Evolutionary conservation across 352 stramenopile genomes (phyloP).

Genomic region (Phytophthora megakarya): DNA sequence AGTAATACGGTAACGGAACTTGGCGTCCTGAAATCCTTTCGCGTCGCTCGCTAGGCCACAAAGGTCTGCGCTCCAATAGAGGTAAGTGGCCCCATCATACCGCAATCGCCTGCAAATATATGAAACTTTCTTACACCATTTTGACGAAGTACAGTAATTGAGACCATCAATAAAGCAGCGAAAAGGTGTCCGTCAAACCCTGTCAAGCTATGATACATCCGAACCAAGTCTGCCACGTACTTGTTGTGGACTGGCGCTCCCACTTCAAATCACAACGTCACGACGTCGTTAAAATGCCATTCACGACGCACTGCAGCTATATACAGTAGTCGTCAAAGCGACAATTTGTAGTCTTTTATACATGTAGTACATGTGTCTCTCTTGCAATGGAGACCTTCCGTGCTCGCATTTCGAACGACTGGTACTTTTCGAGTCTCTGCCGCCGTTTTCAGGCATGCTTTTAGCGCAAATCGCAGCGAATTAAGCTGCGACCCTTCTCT

Average conservation of each 20-base stretch:
- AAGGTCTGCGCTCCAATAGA: neutral
- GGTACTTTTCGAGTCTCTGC: constrained; percentile 11
- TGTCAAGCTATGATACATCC: neutral
- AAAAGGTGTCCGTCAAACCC: neutral
- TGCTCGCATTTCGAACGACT: constrained; percentile 6
- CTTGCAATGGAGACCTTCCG: constrained; percentile 8
- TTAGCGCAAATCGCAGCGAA: constrained; percentile 33
- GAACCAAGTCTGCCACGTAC: constrained; percentile 4
- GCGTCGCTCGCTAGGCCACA: constrained; percentile 4
- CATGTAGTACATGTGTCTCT: neutral
- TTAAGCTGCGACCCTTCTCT: constrained; percentile 20
- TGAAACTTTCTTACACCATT: neutral
- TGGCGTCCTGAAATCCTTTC: constrained; percentile 12
- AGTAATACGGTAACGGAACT: neutral
- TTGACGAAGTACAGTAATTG: neutral
- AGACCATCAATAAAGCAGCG: constrained; percentile 6
- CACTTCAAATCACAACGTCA: constrained; percentile 24
- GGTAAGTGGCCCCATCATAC: constrained; percentile 10
- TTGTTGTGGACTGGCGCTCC: constrained; percentile 16
- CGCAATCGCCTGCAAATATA: constrained; percentile 10
- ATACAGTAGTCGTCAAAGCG: neutral
- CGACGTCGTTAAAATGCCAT: constrained; percentile 30
- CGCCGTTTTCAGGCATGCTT: constrained; percentile 17
- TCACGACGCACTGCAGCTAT: neutral
- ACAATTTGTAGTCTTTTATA: neutral